Conservation (phyloP, 2,329 filamentous ascomycete species). For the Alternaria arborescens region DNA sequence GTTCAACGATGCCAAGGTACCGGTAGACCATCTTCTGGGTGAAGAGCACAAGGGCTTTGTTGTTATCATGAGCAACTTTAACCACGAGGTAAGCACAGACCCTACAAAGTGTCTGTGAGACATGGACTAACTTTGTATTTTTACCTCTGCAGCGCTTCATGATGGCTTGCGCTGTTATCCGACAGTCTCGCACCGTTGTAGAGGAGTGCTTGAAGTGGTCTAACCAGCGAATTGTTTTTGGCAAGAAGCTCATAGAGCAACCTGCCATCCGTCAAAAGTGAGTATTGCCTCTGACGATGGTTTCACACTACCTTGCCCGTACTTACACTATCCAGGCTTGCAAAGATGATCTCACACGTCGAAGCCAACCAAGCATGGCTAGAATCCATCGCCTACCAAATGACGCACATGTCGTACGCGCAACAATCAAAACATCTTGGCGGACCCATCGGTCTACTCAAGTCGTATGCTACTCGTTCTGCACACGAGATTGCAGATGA, state of each 20-base stretch:
- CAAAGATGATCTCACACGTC: slow-evolving; percentile 83
- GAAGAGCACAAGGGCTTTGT: slow-evolving; percentile 86
- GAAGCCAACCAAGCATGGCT: slow-evolving; percentile 89
- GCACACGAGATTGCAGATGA: slow-evolving; percentile 87
- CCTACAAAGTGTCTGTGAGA: too few species aligned
- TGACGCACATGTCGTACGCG: slow-evolving; percentile 83
- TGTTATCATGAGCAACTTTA: slow-evolving; percentile 87
- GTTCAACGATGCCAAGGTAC: slow-evolving; percentile 87
- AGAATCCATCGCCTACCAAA: slow-evolving; percentile 85
- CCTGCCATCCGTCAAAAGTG: slow-evolving; percentile 82
- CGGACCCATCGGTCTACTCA: slow-evolving; percentile 83
- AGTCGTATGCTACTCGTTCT: slow-evolving; percentile 77
- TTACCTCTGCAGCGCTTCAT: slow-evolving; percentile 62
- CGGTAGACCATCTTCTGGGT: slow-evolving; percentile 78
- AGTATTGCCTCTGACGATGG: slow-evolving; percentile 30
- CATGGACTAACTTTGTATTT: too few species aligned
- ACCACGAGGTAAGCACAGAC: slow-evolving; percentile 68
- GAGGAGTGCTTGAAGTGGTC: slow-evolving; percentile 90
- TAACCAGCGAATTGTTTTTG: slow-evolving; percentile 85
- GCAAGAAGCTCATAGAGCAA: slow-evolving; percentile 82
- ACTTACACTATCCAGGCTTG: slow-evolving; percentile 63
- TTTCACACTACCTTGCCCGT: neutral
- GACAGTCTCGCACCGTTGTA: slow-evolving; percentile 72
- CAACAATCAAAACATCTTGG: slow-evolving; percentile 78
- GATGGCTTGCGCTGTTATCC: slow-evolving; percentile 73